Percentiles rank a stretch among this genome's conserved stretches.
Conservation (phyloP, 225 moss, liverwort and hornwort genomes). For the Neckera pumila region DNA sequence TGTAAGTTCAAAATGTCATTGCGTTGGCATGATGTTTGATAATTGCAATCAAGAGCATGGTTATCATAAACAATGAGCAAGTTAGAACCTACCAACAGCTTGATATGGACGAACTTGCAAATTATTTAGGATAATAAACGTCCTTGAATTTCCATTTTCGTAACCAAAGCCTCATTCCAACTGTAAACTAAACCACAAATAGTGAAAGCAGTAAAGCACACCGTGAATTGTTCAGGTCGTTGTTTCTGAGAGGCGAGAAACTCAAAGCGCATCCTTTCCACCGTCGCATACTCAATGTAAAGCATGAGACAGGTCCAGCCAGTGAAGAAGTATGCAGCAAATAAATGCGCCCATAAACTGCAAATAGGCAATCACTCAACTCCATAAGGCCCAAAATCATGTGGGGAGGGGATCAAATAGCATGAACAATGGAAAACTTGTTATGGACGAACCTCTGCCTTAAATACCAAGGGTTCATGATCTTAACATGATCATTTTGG, state of each 20-base stretch:
- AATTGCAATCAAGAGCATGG: background rate
- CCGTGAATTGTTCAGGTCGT: slow-evolving; percentile 76
- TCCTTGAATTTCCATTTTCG: background rate
- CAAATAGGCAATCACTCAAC: background rate
- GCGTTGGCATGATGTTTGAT: background rate
- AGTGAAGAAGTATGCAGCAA: slow-evolving; percentile 65
- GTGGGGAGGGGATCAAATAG: background rate
- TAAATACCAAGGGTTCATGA: background rate
- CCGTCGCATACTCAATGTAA: slow-evolving; percentile 50
- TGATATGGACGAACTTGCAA: background rate
- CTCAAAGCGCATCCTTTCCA: slow-evolving; percentile 60
- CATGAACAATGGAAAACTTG: background rate
- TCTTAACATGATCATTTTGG: background rate
- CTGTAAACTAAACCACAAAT: background rate
- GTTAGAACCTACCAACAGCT: background rate
- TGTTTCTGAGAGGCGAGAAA: slow-evolving; percentile 58
- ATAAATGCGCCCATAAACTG: slow-evolving; percentile 78
- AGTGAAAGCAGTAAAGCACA: background rate
- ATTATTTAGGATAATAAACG: background rate
- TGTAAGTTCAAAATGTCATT: background rate
- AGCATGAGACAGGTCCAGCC: slow-evolving; percentile 75
- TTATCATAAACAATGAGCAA: background rate
- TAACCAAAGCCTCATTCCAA: background rate
- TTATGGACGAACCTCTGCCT: background rate
- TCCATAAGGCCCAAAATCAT: background rate